Base-by-base conservation (phyloP, 345 rosid species). In the Arabidopsis suecica region DNA sequence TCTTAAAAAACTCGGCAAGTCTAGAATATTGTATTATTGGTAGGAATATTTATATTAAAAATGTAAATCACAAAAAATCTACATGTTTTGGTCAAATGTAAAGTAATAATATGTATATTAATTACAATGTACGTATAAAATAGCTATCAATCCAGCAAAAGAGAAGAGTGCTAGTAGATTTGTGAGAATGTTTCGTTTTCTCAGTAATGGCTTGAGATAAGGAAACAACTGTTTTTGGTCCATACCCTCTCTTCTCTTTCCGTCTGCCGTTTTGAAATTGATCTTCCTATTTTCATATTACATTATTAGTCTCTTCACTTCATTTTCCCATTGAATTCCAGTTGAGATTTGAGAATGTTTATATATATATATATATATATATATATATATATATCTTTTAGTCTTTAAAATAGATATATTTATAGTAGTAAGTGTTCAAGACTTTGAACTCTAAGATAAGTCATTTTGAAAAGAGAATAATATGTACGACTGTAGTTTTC, bases 211-310 rank as follows among this genome's bases (percentile, higher is more conserved):
- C 65, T 68, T 60, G 68, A 61, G 53, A 84, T 77, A 68, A 69
- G 71, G 83, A 86, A 79, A 81, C 89, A 86, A 81, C 88, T 88
- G 84, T 71, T 44, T 75, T 72, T 80, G 87, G 87, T 86, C 84
- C 89, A 78, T n/a, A 28, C 70, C 37, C 68, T 68, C 68, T 68
- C 61, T 72, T 69, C 33, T 32, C 41, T 53, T 50, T 50, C 37
- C 41, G 50, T 65, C 58, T 5, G 42, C 65, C 59, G 57, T 25
- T 66, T 57, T 34, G 36, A 38, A 57, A 50, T 56, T 7, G 22
- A 37, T 47, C 12, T 38, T 58, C 51, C 7, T 25, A 2, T 28
- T 57, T 61, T 51, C 40, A 51, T 36, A 53, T 25, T 1, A 37
- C 18, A 42, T 42, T 42, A 62, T 44, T 63, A 28, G 54, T 44